Conservation (phyloP, 331 rosid genomes). For the Telfairia occidentalis region DNA sequence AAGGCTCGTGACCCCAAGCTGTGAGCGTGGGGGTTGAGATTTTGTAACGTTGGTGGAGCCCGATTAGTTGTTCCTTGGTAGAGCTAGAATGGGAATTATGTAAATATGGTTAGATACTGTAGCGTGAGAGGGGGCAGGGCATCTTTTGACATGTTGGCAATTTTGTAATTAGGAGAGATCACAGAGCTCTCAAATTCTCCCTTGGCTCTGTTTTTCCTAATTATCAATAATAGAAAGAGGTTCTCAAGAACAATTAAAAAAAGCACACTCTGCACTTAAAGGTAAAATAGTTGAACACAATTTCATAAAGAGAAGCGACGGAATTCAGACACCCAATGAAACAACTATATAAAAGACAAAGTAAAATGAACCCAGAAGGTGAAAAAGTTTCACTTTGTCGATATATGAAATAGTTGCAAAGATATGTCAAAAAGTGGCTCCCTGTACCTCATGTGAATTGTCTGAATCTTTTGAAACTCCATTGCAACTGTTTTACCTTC, state of each 20-base stretch:
- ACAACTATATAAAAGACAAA: neutral
- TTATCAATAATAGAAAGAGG: neutral
- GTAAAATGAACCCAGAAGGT: neutral
- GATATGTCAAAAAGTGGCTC: conserved; percentile 9
- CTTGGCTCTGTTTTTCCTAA: neutral
- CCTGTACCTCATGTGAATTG: conserved; percentile 35
- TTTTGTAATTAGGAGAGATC: neutral
- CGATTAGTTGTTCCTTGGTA: neutral
- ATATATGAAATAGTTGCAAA: neutral
- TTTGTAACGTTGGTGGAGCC: neutral
- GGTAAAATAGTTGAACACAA: neutral
- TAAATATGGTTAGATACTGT: neutral
- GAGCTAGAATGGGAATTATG: neutral
- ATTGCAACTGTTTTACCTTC: conserved; percentile 40
- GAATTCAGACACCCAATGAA: neutral
- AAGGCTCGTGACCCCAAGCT: neutral
- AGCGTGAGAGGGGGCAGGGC: neutral
- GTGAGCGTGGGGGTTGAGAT: neutral
- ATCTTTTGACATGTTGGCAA: neutral
- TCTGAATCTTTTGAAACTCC: conserved; percentile 38
- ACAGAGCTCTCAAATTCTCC: neutral
- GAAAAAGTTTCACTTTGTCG: neutral
- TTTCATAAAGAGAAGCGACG: neutral
- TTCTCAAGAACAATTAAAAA: neutral
- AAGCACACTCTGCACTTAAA: neutral